Percentiles rank a stretch among this genome's conserved stretches.
phyloP scores from a whole-genome alignment of 2,329 filamentous ascomycete species.

The Esteya vermicola region DNA sequence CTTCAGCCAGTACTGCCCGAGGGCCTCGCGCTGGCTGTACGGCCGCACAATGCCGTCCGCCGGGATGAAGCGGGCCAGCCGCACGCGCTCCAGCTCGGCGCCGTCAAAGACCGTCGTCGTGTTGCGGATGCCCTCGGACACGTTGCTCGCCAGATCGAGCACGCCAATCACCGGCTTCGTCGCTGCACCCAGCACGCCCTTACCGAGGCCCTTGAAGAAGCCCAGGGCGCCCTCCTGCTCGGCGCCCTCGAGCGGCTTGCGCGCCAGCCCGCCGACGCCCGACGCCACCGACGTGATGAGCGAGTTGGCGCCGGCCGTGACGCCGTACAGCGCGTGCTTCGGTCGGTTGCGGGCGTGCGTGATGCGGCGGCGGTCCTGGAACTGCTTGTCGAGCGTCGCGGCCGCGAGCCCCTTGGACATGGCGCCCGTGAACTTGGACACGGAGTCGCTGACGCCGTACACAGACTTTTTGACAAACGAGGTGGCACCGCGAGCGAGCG shows the following conservation, averaged over 20 bases:
- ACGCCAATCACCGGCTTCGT: slow-evolving; percentile 96
- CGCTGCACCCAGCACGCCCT: slow-evolving; percentile 83
- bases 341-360: slow-evolving; percentile 83
- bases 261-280: slow-evolving; percentile 82
- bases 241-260: slow-evolving; percentile 87
- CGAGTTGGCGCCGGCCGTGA: slow-evolving; percentile 88
- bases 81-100: slow-evolving; percentile 83
- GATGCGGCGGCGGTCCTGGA: slow-evolving; percentile 91
- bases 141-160: slow-evolving; percentile 91
- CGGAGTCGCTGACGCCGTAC: slow-evolving; percentile 91
- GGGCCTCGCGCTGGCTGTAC: slow-evolving; percentile 85
- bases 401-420: slow-evolving; percentile 93
- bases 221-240: slow-evolving; percentile 89
- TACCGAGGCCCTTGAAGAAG: slow-evolving; percentile 96
- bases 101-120: slow-evolving; percentile 97
- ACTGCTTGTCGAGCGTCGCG: slow-evolving; percentile 94
- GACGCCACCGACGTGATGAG: slow-evolving; percentile 86
- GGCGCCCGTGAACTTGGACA: slow-evolving; percentile 94
- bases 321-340: slow-evolving; percentile 93
- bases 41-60: slow-evolving; percentile 87
- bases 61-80: slow-evolving; percentile 84
- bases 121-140: slow-evolving; percentile 94
- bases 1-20: slow-evolving; percentile 98
- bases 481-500: slow-evolving; percentile 90
- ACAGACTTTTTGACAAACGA: slow-evolving; percentile 98